phyloP scores from a whole-genome alignment of 2,329 filamentous ascomycete species.

The Ceratocystis destructans region DNA sequence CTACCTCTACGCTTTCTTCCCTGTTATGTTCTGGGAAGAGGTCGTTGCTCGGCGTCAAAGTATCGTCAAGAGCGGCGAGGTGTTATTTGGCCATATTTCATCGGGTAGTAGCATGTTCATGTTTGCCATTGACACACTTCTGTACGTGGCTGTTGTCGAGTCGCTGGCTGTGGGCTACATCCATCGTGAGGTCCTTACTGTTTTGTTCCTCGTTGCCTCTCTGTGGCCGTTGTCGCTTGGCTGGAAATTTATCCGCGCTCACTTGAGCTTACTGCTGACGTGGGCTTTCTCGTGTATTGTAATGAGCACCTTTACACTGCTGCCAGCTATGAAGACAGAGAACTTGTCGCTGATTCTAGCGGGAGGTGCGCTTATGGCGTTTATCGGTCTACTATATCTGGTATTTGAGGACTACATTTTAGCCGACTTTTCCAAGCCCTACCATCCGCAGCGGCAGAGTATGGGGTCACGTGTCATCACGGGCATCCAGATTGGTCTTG shows the following conservation, averaged over 20 bases:
- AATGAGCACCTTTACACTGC: conserved; percentile 83
- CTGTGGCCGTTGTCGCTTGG: conserved; percentile 72
- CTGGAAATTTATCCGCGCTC: conserved; percentile 51
- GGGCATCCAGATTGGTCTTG: conserved; percentile 63
- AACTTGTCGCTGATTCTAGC: conserved; percentile 56
- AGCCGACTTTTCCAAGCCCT: conserved; percentile 30
- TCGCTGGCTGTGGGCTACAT: conserved; percentile 90
- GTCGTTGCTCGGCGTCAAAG: conserved; percentile 66
- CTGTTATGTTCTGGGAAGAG: conserved; percentile 92
- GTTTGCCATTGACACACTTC: conserved; percentile 47
- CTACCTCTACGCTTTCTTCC: conserved; percentile 85
- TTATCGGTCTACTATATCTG: conserved; percentile 64
- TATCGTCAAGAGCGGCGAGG: conserved; percentile 49
- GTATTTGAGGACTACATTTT: conserved; percentile 56
- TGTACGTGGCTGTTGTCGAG: conserved; percentile 64
- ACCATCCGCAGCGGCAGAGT: conserved; percentile 20
- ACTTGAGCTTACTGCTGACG: conserved; percentile 48
- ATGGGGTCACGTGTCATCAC: conserved; percentile 34
- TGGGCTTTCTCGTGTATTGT: conserved; percentile 66
- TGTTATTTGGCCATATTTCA: conserved; percentile 55
- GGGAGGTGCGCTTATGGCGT: conserved; percentile 66
- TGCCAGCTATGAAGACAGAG: conserved; percentile 78
- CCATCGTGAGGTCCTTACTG: conserved; percentile 71
- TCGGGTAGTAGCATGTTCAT: conserved; percentile 43
- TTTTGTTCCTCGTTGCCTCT: conserved; percentile 60